Conservation (phyloP, 2,329 filamentous ascomycete species). For the Dactylella cylindrospora region DNA sequence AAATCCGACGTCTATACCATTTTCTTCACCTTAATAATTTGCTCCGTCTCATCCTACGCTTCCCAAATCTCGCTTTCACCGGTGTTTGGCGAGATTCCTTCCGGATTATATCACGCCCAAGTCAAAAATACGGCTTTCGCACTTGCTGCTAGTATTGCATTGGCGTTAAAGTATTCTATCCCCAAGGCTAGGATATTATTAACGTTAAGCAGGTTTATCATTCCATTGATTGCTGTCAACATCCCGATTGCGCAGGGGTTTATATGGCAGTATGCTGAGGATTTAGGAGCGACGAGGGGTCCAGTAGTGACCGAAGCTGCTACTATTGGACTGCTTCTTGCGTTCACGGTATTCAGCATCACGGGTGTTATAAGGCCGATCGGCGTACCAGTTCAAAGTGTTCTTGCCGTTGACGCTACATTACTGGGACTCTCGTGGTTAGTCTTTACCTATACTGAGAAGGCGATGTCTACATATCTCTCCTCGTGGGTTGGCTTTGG, state of each 20-base stretch:
- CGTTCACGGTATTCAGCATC: constrained; percentile 30
- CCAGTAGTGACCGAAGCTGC: constrained; percentile 70
- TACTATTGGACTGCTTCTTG: constrained; percentile 22
- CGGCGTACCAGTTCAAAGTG: constrained; percentile 18
- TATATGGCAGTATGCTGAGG: constrained; percentile 66
- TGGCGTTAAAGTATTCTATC: constrained; percentile 50
- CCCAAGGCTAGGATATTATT: constrained; percentile 28
- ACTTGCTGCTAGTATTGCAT: constrained; percentile 70
- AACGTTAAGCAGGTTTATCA: constrained; percentile 45
- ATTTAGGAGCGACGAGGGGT: constrained; percentile 69
- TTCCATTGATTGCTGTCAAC: constrained; percentile 74
- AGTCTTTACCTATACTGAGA: constrained; percentile 27
- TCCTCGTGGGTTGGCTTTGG: constrained; percentile 23
- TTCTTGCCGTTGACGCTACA: constrained; percentile 13
- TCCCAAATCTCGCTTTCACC: constrained; percentile 79
- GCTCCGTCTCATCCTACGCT: constrained; percentile 64
- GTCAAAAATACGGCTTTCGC: constrained; percentile 64
- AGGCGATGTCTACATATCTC: neutral
- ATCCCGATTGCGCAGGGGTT: constrained; percentile 72
- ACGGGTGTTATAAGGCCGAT: constrained; percentile 20
- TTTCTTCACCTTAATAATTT: constrained; percentile 24
- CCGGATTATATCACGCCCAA: constrained; percentile 69
- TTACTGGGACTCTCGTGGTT: constrained; percentile 27
- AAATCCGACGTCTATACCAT: constrained; percentile 21
- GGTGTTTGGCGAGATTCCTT: constrained; percentile 81